phyloP scores from a whole-genome alignment of 345 rosid species.

The rapeseed (Brassica napus) region DNA sequence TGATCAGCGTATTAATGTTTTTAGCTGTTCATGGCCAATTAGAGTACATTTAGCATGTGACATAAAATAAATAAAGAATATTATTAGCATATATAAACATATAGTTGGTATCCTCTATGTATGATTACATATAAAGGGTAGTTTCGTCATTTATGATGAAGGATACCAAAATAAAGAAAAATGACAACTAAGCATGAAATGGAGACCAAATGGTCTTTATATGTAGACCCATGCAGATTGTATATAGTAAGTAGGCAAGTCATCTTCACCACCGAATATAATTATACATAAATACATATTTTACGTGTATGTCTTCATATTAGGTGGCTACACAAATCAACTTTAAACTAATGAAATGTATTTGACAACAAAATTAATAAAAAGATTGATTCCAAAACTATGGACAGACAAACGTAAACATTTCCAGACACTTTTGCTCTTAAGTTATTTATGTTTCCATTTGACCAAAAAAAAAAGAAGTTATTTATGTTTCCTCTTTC shows the following conservation, averaged over 20 bases:
- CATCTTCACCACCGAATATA: conserved; percentile 18
- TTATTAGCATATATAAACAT: not conserved
- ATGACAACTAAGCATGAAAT: conserved; percentile 41
- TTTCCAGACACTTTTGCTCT: conserved; percentile 11
- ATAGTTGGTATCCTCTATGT: not conserved
- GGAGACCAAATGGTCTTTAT: conserved; percentile 31
- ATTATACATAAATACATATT: conserved; percentile 1
- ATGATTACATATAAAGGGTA: conserved; percentile 14
- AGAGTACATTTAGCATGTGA: not conserved
- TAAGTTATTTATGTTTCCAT: not conserved
- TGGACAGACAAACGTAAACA: conserved; percentile 30
- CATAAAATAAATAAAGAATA: not conserved
- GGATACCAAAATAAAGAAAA: conserved; percentile 21
- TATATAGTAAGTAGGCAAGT: conserved; percentile 10
- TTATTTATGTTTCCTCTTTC: conserved; percentile 12
- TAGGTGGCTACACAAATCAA: conserved; percentile 41
- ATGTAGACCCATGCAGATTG: conserved; percentile 35
- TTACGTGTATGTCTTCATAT: conserved; percentile 20
- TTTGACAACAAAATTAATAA: conserved; percentile 17
- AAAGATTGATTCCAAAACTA: conserved; percentile 36
- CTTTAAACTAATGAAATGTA: conserved; percentile 24
- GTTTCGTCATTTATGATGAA: not conserved
- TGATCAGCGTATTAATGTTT: not conserved
- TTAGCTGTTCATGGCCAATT: not conserved
- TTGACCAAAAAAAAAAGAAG: no score